Evolutionary conservation across 306 rosid species (phyloP).

Genomic region (Pyrus betulifolia): DNA sequence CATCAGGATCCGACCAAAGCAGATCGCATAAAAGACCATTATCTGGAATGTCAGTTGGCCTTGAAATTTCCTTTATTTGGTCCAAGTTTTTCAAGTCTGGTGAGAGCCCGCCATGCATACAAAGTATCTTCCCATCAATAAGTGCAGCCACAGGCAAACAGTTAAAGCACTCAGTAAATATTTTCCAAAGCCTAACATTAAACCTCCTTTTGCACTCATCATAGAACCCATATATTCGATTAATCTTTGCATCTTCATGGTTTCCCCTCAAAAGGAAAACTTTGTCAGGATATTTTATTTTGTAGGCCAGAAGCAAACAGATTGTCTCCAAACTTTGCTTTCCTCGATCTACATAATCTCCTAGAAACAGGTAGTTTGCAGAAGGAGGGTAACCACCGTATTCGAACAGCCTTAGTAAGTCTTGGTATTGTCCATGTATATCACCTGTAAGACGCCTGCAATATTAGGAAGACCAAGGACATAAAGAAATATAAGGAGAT

Average conservation of each 20-base stretch:
- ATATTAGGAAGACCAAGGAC: constrained; percentile 20
- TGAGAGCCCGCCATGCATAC: constrained; percentile 84
- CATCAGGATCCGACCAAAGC: constrained; percentile 84
- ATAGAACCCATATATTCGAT: constrained; percentile 76
- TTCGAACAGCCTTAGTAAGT: constrained; percentile 65
- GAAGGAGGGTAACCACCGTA: constrained; percentile 73
- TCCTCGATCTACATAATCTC: constrained; percentile 86
- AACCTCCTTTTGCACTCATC: constrained; percentile 88
- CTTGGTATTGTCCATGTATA: constrained; percentile 81
- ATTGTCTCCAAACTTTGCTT: constrained; percentile 89
- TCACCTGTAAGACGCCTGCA: constrained; percentile 53
- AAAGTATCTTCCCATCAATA: constrained; percentile 60
- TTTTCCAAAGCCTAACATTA: constrained; percentile 81
- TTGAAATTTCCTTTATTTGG: constrained; percentile 51
- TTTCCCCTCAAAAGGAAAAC: constrained; percentile 69
- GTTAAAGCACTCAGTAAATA: constrained; percentile 76
- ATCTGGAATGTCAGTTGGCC: constrained; percentile 80
- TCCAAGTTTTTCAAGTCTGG: constrained; percentile 61
- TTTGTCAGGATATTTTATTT: constrained; percentile 64
- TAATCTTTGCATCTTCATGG: constrained; percentile 89
- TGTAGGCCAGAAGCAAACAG: constrained; percentile 77
- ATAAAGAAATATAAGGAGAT: constrained; percentile 3
- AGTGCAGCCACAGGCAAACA: constrained; percentile 84
- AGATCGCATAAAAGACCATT: constrained; percentile 72
- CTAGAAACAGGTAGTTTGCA: constrained; percentile 67